phyloP scores from a whole-genome alignment of 1,284 basidiomycete species.

The Sanghuangporus baumii region DNA sequence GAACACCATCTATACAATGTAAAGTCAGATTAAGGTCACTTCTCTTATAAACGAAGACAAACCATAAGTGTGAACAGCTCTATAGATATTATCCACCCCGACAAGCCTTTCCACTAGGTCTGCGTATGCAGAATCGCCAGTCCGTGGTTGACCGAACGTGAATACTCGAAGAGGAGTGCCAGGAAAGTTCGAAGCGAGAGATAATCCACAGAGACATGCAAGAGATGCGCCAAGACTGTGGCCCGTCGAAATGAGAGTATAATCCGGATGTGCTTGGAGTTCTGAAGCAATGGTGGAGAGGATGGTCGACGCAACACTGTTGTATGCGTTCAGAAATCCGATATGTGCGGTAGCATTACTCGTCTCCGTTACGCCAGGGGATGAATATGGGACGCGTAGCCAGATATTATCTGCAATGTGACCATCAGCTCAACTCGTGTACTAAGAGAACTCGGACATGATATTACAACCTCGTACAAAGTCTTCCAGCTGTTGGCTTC shows the following conservation, averaged over 20 bases:
- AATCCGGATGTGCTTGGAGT: constrained; percentile 28
- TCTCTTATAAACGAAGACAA: background rate
- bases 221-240: constrained; percentile 47
- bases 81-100: constrained; percentile 32
- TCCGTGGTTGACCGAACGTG: constrained; percentile 44
- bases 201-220: constrained; percentile 37
- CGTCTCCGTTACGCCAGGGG: constrained; percentile 7
- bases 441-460: background rate
- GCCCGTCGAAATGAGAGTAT: constrained; percentile 38
- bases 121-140: constrained; percentile 40
- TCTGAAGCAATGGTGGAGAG: constrained; percentile 24
- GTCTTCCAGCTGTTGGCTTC: constrained; percentile 9
- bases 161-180: constrained; percentile 33
- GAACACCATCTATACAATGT: constrained; percentile 5
- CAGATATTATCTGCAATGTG: background rate
- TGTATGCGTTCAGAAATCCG: constrained; percentile 18
- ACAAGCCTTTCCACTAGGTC: constrained; percentile 33
- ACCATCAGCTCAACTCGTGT: background rate
- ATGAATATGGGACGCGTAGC: constrained; percentile 7
- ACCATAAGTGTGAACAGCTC: constrained; percentile 22
- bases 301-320: constrained; percentile 33
- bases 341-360: background rate
- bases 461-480: constrained; percentile 7
- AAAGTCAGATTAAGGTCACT: background rate
- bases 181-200: constrained; percentile 36